Evolutionary conservation across 2,329 filamentous ascomycete genomes (phyloP).

Genomic region (Orbilia blumenaviensis): DNA sequence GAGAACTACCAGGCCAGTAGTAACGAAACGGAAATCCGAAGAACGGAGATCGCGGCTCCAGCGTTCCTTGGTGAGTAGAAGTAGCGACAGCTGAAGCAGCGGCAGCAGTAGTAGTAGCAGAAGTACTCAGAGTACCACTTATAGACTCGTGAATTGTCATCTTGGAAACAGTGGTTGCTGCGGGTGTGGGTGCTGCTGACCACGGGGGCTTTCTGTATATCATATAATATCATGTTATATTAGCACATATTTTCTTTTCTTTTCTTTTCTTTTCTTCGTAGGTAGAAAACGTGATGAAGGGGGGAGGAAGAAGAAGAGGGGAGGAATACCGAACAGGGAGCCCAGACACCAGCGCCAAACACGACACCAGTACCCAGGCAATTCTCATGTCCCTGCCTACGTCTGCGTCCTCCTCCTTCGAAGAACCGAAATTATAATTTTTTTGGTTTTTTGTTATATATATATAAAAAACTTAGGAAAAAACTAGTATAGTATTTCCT

Average conservation of each 20-base stretch:
- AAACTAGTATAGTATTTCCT: no score
- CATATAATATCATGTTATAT: not conserved
- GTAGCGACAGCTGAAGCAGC: not conserved
- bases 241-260: no score
- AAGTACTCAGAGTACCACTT: no score
- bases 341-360: slow-evolving; percentile 24
- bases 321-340: slow-evolving; percentile 34
- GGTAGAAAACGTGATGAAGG: no score
- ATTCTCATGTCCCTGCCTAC: slow-evolving; percentile 30
- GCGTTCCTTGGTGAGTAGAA: not conserved
- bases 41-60: slow-evolving; percentile 11
- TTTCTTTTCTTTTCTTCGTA: no score
- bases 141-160: no score
- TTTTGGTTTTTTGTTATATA: not conserved
- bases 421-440: not conserved
- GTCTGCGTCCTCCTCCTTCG: not conserved
- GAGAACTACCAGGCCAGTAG: not conserved
- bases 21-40: slow-evolving; percentile 33
- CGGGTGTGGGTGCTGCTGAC: not conserved
- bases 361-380: slow-evolving; percentile 26
- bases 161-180: not conserved
- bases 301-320: not conserved
- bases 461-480: no score
- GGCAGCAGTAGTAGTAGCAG: not conserved
- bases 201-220: slow-evolving; percentile 12